Evolutionary conservation across 78 protist genomes (phyloP).

Genomic region (Mantamonas sphyraenae): DNA sequence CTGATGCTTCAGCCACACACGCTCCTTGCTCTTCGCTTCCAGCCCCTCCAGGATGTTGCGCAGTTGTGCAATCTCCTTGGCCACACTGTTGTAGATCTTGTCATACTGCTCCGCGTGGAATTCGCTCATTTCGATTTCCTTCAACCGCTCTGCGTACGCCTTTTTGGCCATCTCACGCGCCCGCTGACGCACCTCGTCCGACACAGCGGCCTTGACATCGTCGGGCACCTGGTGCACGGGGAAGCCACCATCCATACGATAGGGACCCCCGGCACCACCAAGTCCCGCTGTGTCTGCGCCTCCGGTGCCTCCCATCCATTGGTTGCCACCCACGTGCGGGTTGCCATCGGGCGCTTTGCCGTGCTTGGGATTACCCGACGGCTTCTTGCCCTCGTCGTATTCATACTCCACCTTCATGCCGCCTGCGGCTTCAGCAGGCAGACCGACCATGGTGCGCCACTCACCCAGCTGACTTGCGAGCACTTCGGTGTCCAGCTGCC

Average conservation of each 20-base stretch:
- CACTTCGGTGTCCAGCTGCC: neutral
- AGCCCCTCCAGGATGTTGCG: conserved; percentile 16
- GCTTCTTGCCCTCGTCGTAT: neutral
- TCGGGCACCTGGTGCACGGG: conserved; percentile 14
- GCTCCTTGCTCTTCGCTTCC: conserved; percentile 41
- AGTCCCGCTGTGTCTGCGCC: conserved; percentile 71
- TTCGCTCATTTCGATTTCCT: conserved; percentile 34
- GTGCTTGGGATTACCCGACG: conserved; percentile 19
- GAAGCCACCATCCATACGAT: conserved; percentile 36
- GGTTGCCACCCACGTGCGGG: conserved; percentile 69
- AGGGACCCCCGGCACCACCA: conserved; percentile 70
- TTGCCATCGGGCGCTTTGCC: conserved; percentile 25
- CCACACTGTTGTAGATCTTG: neutral
- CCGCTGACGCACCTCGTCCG: conserved; percentile 7
- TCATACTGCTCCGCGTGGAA: conserved; percentile 13
- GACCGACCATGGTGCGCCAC: neutral
- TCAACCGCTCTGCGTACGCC: conserved; percentile 32
- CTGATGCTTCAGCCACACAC: conserved; percentile 48
- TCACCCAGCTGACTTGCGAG: neutral
- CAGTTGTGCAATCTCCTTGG: conserved; percentile 13
- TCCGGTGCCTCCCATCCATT: conserved; percentile 72
- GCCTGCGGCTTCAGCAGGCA: neutral
- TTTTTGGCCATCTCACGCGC: conserved; percentile 39
- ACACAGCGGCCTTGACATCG: conserved; percentile 14
- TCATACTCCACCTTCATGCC: neutral